Evolutionary conservation across 768 basidiomycete genomes (phyloP).

Genomic region (Tricholoma sp.): DNA sequence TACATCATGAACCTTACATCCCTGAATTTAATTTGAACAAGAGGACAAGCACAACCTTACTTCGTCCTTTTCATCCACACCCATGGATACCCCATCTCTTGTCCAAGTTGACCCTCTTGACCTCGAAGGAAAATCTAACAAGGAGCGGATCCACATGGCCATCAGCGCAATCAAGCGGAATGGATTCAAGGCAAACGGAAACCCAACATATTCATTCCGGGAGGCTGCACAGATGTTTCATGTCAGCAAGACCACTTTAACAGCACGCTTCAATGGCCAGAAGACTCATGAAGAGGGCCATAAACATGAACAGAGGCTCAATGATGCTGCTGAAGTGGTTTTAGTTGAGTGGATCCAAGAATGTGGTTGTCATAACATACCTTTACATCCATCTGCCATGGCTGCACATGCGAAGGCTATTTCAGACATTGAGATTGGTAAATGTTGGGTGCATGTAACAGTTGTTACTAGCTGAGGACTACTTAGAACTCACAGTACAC

Average conservation of each 20-base stretch:
- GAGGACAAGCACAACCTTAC: background rate
- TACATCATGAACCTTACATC: background rate
- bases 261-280: background rate
- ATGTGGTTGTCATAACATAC: background rate
- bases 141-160: conserved; percentile 5
- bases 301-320: background rate
- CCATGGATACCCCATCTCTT: conserved; percentile 1
- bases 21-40: background rate
- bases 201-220: conserved; percentile 1
- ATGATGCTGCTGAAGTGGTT: background rate
- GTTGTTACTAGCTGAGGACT: too few relatives aligned
- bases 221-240: conserved; percentile 2
- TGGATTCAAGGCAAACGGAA: conserved; percentile 1
- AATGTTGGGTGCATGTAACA: background rate
- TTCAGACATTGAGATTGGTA: background rate
- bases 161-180: background rate
- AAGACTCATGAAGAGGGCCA: background rate
- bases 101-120: conserved; percentile 1
- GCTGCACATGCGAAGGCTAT: background rate
- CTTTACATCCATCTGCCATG: background rate
- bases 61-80: background rate
- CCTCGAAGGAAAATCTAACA: background rate
- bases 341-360: background rate
- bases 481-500: too few relatives aligned
- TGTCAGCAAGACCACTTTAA: conserved; percentile 4